Evolutionary conservation across 352 stramenopile species (phyloP).

Genomic region (Globisporangium lucens): DNA sequence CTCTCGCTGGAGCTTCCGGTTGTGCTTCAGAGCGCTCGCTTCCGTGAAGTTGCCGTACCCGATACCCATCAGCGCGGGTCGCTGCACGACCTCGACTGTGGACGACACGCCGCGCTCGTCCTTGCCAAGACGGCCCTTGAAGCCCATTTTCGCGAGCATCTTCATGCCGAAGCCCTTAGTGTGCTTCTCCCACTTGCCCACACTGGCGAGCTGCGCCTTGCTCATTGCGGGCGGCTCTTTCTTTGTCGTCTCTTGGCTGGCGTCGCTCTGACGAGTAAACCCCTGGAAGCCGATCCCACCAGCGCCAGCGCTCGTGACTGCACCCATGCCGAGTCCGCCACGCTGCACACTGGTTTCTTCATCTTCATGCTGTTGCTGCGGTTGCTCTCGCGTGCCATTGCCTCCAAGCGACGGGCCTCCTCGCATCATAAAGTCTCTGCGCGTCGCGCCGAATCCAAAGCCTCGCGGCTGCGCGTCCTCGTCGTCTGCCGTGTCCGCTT

Average conservation of each 20-base stretch:
- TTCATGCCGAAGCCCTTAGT: constrained; percentile 96
- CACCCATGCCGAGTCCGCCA: not conserved
- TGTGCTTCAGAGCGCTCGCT: constrained; percentile 89
- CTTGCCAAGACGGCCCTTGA: constrained; percentile 91
- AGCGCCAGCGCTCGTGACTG: not conserved
- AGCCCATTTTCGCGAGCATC: constrained; percentile 96
- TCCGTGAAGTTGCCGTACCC: constrained; percentile 94
- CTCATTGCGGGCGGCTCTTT: constrained; percentile 12
- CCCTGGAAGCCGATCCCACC: constrained; percentile 3
- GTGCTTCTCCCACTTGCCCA: constrained; percentile 91
- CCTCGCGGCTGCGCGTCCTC: constrained; percentile 7
- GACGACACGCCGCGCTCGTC: constrained; percentile 91
- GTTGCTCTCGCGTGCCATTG: not conserved
- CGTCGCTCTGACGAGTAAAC: not conserved
- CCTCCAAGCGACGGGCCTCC: not conserved
- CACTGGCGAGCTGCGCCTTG: constrained; percentile 11
- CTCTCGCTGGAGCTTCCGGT: constrained; percentile 90
- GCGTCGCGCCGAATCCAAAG: constrained; percentile 8
- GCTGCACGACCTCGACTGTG: constrained; percentile 92
- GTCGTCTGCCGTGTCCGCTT: not conserved
- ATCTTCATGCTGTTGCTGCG: not conserved
- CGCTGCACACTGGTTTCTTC: not conserved
- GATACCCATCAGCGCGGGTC: constrained; percentile 90
- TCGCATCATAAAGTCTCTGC: constrained; percentile 8
- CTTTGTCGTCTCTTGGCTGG: constrained; percentile 18